Conservation (phyloP, 257 asterid genomes). For the Ballota nigra region DNA sequence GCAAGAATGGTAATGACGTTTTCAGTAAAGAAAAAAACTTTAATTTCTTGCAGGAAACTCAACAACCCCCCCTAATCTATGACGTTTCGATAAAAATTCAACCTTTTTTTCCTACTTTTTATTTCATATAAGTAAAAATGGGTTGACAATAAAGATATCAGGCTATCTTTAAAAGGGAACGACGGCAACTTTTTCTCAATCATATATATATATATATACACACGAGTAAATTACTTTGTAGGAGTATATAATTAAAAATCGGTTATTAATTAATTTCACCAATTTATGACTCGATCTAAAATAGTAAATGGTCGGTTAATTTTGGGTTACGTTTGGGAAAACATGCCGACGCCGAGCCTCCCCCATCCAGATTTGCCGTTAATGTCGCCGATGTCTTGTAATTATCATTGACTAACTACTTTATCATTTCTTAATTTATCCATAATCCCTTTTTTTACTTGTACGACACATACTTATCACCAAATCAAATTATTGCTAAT, state of each 20-base stretch:
- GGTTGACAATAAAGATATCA: background rate
- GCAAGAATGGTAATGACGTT: too few species aligned
- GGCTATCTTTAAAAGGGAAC: background rate
- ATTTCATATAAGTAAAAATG: background rate
- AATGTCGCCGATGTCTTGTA: constrained; percentile 24
- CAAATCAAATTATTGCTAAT: background rate
- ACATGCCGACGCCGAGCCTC: constrained; percentile 28
- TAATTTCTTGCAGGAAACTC: constrained; percentile 3
- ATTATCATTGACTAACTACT: constrained; percentile 6
- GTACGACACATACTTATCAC: constrained; percentile 20
- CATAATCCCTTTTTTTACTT: background rate
- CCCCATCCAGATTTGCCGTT: constrained; percentile 25
- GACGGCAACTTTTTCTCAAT: background rate
- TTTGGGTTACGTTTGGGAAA: background rate
- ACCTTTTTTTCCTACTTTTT: background rate
- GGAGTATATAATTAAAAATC: too few species aligned
- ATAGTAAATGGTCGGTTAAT: constrained; percentile 29
- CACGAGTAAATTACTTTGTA: background rate
- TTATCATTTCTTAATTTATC: background rate
- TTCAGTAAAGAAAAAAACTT: too few species aligned
- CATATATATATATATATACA: too few species aligned
- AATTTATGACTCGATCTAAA: background rate
- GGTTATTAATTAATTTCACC: background rate
- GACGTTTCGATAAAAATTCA: background rate
- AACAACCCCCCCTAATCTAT: background rate